Evolutionary conservation across 257 asterid species (phyloP), one percentile per base, ranked within the genome.

Genomic region (Dorcoceras hygrometricum): DNA sequence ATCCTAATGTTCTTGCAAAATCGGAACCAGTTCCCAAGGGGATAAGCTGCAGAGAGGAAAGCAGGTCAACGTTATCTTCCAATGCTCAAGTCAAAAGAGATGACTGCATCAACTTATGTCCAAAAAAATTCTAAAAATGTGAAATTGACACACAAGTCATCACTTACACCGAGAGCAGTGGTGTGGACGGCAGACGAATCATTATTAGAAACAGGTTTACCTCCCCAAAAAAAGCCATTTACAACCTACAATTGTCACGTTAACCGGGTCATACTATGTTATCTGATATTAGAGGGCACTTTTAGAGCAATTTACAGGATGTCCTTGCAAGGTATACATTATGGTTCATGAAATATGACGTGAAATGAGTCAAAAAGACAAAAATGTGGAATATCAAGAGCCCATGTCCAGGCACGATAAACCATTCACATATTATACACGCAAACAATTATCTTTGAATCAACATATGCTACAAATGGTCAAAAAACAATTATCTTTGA

Each of bases 11-110:
- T 79, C 96, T 85, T 58, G 96, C 94, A 70, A 88, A 91, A 78
- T 91, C 98, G 36, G 96, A 91, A 79, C 94, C 98, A 71, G 96
- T 91, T 73, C 98, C 98, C 80, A 91, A 76, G 48, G 98, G 98
- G 48, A 91, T 87, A 69, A 89, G 85, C 96, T 89, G 90, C 68
- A 62, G 79, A 76, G 70, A 85, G 75, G 64, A 75, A 48, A 65
- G 70, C 23, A 64, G 59, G 68, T 57, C 22, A 64, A 58, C 71
- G 43, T 54, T 66, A 65, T 68, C 72, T 64, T 58, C 53, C 61
- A 70, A 18, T 66, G 70, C 71, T 73, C 60, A 59, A 23, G 24
- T 55, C 63, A 73, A 32, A 67, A 65, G 32, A 54, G 39, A 59
- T 31, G 63, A 72, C 61, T 58, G 23, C 39, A 16, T 2, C 18